Conservation (phyloP, 768 basidiomycete species). For the Collybia mongolica region DNA sequence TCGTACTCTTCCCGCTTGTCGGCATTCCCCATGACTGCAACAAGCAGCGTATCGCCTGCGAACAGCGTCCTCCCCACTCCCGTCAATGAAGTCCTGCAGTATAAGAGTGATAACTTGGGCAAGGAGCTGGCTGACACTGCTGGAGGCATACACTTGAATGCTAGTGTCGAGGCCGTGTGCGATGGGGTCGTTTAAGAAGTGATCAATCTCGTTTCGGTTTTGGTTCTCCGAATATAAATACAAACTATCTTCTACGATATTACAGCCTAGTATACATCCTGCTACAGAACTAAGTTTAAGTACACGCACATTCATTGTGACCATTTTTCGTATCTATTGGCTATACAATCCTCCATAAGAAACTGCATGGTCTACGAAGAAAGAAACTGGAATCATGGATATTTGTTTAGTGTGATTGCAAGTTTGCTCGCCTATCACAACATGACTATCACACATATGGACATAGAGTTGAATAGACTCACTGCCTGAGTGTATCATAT, state of each 20-base stretch:
- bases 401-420: background rate
- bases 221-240: too few relatives aligned
- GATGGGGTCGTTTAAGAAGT: constrained; percentile 1
- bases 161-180: constrained; percentile 19
- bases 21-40: constrained; percentile 18
- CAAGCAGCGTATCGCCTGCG: constrained; percentile 21
- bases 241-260: too few relatives aligned
- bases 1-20: constrained; percentile 21
- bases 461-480: constrained; percentile 19
- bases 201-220: too few relatives aligned
- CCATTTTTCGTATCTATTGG: too few relatives aligned
- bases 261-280: too few relatives aligned
- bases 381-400: background rate
- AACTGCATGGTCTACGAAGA: background rate
- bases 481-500: constrained; percentile 73
- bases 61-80: constrained; percentile 29
- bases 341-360: too few relatives aligned
- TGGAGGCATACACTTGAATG: constrained; percentile 9
- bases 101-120: constrained; percentile 1
- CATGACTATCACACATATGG: background rate
- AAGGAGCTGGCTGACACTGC: constrained; percentile 13
- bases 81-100: constrained; percentile 18
- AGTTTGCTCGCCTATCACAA: constrained; percentile 1
- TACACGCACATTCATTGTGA: too few relatives aligned
- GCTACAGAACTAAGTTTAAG: too few relatives aligned